Evolutionary conservation across 1,284 basidiomycete species (phyloP).

Genomic region (Amylostereum areolatum): DNA sequence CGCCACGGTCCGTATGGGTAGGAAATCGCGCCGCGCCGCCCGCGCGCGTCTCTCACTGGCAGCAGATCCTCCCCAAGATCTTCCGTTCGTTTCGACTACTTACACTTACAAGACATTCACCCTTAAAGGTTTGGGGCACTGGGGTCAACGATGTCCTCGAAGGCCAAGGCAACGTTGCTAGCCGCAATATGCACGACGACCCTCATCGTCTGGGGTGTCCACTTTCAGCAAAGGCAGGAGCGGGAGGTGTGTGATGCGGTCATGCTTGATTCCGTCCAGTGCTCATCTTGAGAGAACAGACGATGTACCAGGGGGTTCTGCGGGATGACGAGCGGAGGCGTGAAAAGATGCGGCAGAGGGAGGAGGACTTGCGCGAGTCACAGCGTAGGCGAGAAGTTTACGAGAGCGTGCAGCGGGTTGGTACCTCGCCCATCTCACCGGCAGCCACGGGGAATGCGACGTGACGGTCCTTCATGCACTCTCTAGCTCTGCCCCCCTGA

Average conservation of each 20-base stretch:
- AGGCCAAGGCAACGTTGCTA: conserved; percentile 73
- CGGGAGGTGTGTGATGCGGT: conserved; percentile 54
- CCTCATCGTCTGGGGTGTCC: conserved; percentile 86
- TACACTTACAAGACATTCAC: no score
- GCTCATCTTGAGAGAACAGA: conserved; percentile 43
- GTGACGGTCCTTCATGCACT: no score
- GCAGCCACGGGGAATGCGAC: no score
- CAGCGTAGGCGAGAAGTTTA: conserved; percentile 60
- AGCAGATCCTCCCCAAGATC: no score
- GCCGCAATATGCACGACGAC: conserved; percentile 64
- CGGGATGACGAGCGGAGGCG: conserved; percentile 78
- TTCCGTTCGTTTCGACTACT: no score
- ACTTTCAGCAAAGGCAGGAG: conserved; percentile 84
- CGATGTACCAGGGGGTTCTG: conserved; percentile 87
- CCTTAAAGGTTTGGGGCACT: no score
- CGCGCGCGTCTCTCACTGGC: no score
- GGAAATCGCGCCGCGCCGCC: no score
- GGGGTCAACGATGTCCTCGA: conserved; percentile 51
- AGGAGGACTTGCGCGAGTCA: conserved; percentile 63
- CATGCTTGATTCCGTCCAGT: conserved; percentile 1
- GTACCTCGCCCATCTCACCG: not conserved
- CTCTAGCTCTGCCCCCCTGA: no score
- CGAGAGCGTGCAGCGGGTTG: conserved; percentile 51
- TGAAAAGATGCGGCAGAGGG: conserved; percentile 65
- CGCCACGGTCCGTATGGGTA: no score